Percentiles rank a stretch among this genome's conserved stretches.
These are phyloP conservation scores for Fusarium praegraminearum DNA, from an alignment of 2,329 filamentous ascomycete species.

Conservation along the genomic window DNA sequence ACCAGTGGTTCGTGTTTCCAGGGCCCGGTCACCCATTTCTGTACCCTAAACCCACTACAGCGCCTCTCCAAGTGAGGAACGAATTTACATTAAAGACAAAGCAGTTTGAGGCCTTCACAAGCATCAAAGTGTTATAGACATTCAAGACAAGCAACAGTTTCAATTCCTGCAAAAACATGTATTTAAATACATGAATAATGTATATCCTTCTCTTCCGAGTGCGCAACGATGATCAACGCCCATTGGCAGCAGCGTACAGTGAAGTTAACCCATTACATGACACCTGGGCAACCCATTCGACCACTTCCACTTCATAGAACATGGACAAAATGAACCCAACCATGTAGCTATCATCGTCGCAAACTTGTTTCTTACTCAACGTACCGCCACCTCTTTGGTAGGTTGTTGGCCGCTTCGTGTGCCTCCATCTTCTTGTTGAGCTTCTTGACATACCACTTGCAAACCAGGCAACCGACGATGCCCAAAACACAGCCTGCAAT, in stretches of 20 bases:
- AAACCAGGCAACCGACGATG: not conserved
- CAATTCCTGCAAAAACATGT: fast-evolving
- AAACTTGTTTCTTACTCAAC: not conserved
- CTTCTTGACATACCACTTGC: slow-evolving; percentile 2
- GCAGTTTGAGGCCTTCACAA: too few species aligned
- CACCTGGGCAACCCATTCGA: too few species aligned
- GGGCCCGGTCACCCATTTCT: too few species aligned
- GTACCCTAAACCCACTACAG: too few species aligned
- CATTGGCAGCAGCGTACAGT: not conserved
- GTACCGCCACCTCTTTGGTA: not conserved
- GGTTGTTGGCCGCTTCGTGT: not conserved
- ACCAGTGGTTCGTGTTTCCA: too few species aligned
- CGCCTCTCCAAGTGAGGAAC: too few species aligned
- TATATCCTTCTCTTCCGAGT: not conserved
- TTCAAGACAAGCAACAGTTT: not conserved
- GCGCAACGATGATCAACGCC: not conserved
- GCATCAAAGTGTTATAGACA: too few species aligned
- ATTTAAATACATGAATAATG: not conserved
- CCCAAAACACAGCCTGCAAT: slow-evolving; percentile 7
- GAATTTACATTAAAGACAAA: too few species aligned
- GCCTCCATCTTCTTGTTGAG: slow-evolving; percentile 4
- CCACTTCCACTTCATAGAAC: not conserved
- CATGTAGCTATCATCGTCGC: not conserved
- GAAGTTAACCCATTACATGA: not conserved
- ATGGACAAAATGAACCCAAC: not conserved